Percentiles rank a stretch among this genome's conserved stretches.
Conservation (phyloP, 1,284 basidiomycete genomes). For the Wolfiporia cocos region DNA sequence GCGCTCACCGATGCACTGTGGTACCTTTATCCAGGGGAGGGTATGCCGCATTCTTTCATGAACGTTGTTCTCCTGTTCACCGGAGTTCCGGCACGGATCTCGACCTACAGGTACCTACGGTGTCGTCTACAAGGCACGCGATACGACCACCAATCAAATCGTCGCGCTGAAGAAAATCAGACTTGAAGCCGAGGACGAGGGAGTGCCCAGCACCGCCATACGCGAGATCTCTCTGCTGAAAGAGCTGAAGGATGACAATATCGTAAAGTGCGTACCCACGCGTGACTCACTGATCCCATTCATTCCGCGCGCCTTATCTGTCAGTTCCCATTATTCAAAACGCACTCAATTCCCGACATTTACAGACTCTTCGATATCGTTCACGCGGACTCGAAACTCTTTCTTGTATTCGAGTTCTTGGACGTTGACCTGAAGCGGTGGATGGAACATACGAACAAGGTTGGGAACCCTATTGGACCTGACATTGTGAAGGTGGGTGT, state of each 20-base stretch:
- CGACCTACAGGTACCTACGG: conserved; percentile 86
- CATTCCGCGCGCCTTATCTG: too few relatives aligned
- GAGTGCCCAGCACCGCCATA: conserved; percentile 96
- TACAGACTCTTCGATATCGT: conserved; percentile 93
- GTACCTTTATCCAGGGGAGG: too few relatives aligned
- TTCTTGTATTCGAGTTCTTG: conserved; percentile 95
- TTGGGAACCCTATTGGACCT: conserved; percentile 63
- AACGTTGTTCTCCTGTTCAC: conserved; percentile 2
- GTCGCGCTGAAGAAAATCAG: conserved; percentile 98
- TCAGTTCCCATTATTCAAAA: too few relatives aligned
- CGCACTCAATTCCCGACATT: too few relatives aligned
- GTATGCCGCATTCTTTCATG: too few relatives aligned
- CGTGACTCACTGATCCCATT: too few relatives aligned
- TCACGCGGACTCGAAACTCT: conserved; percentile 94
- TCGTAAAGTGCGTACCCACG: conserved; percentile 69
- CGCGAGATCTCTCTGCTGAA: conserved; percentile 96
- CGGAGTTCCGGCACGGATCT: neutral
- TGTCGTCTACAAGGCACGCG: conserved; percentile 92
- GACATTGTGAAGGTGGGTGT: conserved; percentile 80
- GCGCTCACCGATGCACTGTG: too few relatives aligned
- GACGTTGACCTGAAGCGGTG: conserved; percentile 95
- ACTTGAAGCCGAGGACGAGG: conserved; percentile 96
- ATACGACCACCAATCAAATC: conserved; percentile 68
- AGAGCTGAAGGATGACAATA: conserved; percentile 93
- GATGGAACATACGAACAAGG: conserved; percentile 83